These are phyloP conservation scores for Orbilia ellipsospora DNA, from an alignment of 2,329 filamentous ascomycete species.

Conservation along the genomic window DNA sequence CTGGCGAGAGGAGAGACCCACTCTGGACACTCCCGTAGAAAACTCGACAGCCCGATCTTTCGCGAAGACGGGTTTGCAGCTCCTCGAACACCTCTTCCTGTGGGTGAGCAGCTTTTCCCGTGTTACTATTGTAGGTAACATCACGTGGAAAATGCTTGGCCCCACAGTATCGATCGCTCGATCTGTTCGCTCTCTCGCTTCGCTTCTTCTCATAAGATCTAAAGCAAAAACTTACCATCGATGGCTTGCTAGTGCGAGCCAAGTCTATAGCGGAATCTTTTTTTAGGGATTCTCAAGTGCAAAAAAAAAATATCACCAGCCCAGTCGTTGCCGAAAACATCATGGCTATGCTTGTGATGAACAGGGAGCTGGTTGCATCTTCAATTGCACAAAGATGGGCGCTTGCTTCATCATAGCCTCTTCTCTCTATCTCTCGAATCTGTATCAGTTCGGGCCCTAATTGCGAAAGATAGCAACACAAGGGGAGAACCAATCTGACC, in stretches of 20 bases:
- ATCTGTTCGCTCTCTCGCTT: conserved; percentile 20
- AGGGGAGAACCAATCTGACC: background rate
- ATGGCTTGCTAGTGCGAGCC: too few species aligned
- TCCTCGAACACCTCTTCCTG: conserved; percentile 29
- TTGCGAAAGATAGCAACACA: conserved; percentile 46
- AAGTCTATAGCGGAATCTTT: conserved; percentile 21
- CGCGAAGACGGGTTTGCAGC: conserved; percentile 34
- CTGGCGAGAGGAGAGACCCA: conserved; percentile 27
- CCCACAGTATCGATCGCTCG: conserved; percentile 5
- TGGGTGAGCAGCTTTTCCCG: conserved; percentile 34
- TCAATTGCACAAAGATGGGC: background rate
- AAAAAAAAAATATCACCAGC: background rate
- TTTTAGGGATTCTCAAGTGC: conserved; percentile 34
- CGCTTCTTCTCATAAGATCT: too few species aligned
- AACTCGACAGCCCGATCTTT: conserved; percentile 17
- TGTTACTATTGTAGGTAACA: conserved; percentile 55
- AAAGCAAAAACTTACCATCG: too few species aligned
- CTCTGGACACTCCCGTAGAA: conserved; percentile 29
- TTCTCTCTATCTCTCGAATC: background rate
- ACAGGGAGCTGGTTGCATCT: conserved; percentile 5
- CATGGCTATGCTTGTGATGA: conserved; percentile 40
- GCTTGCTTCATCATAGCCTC: conserved; percentile 6
- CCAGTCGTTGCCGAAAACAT: conserved; percentile 16
- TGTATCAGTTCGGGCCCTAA: background rate
- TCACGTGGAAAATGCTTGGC: conserved; percentile 41